These are phyloP conservation scores for Pleurotus tuber-regium DNA, from an alignment of 768 basidiomycete genomes.

Conservation along the genomic window DNA sequence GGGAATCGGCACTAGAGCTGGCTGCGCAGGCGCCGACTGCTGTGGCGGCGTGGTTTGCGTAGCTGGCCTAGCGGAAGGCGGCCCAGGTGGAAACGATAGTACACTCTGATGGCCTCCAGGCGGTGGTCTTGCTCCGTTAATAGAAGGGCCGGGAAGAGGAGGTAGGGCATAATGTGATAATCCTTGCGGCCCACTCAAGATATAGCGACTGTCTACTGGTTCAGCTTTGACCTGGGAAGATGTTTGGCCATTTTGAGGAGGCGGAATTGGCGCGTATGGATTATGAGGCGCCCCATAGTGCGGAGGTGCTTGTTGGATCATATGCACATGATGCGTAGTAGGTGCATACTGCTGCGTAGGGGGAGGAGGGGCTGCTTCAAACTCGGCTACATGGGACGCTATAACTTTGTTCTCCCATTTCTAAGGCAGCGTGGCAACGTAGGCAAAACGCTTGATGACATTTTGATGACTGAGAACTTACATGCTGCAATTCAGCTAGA, in stretches of 20 bases:
- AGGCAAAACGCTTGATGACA: slow-evolving; percentile 12
- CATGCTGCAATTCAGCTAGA: slow-evolving; percentile 82
- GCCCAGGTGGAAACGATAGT: slow-evolving; percentile 47
- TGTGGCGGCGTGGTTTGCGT: too few species aligned
- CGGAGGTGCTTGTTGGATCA: slow-evolving; percentile 57
- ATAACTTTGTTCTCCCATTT: slow-evolving; percentile 97
- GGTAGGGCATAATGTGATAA: slow-evolving; percentile 52
- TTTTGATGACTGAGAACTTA: slow-evolving; percentile 42
- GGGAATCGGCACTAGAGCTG: background rate
- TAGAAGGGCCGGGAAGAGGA: slow-evolving; percentile 61
- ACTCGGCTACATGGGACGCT: slow-evolving; percentile 93
- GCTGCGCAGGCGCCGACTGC: background rate
- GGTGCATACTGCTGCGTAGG: slow-evolving; percentile 50
- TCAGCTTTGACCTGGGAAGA: slow-evolving; percentile 62
- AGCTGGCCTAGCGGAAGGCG: slow-evolving; percentile 20
- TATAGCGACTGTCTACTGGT: slow-evolving; percentile 67
- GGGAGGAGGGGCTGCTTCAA: slow-evolving; percentile 53
- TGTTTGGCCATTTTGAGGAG: slow-evolving; percentile 34
- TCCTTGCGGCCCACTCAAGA: slow-evolving; percentile 44
- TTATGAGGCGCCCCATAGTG: slow-evolving; percentile 53
- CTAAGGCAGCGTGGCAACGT: slow-evolving; percentile 34
- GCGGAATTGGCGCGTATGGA: slow-evolving; percentile 45
- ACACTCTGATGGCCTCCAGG: slow-evolving; percentile 60
- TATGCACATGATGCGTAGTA: slow-evolving; percentile 61
- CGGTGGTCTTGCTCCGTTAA: slow-evolving; percentile 47